Evolutionary conservation across 2,329 filamentous ascomycete species (phyloP).

Genomic region (Nothomitra cinnamomea): DNA sequence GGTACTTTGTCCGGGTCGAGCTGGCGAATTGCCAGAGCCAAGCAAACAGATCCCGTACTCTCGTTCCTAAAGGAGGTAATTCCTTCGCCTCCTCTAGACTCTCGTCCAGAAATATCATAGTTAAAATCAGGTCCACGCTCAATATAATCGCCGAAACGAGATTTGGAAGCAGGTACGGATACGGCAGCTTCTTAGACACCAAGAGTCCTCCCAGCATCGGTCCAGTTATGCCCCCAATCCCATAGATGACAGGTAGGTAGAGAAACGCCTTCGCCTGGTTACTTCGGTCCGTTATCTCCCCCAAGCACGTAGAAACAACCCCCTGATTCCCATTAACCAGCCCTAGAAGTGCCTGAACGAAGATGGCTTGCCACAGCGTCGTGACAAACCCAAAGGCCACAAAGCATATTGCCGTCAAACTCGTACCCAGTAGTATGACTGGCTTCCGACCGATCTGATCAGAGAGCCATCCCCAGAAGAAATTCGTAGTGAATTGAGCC

Average conservation of each 20-base stretch:
- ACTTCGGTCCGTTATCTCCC: conserved; percentile 84
- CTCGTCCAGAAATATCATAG: conserved; percentile 73
- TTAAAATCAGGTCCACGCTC: conserved; percentile 51
- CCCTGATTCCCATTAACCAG: conserved; percentile 89
- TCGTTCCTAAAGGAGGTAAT: conserved; percentile 40
- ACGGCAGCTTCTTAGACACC: conserved; percentile 45
- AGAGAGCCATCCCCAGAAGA: conserved; percentile 75
- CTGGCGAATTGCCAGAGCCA: conserved; percentile 55
- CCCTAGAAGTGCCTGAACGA: conserved; percentile 82
- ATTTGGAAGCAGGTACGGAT: conserved; percentile 78
- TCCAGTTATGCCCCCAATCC: conserved; percentile 81
- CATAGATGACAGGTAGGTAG: conserved; percentile 92
- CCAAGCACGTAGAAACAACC: conserved; percentile 81
- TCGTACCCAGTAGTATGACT: conserved; percentile 64
- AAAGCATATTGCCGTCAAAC: conserved; percentile 70
- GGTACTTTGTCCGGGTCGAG: conserved; percentile 39
- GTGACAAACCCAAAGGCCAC: conserved; percentile 73
- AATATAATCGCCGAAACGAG: conserved; percentile 59
- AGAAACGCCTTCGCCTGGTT: conserved; percentile 91
- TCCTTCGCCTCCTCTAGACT: conserved; percentile 52
- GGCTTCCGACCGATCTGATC: conserved; percentile 69
- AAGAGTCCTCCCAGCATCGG: conserved; percentile 80
- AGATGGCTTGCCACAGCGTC: conserved; percentile 65
- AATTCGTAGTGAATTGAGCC: conserved; percentile 83
- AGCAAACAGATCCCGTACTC: conserved; percentile 42